phyloP scores from a whole-genome alignment of 1,284 basidiomycete species.

The Xerocomus nothofagi region DNA sequence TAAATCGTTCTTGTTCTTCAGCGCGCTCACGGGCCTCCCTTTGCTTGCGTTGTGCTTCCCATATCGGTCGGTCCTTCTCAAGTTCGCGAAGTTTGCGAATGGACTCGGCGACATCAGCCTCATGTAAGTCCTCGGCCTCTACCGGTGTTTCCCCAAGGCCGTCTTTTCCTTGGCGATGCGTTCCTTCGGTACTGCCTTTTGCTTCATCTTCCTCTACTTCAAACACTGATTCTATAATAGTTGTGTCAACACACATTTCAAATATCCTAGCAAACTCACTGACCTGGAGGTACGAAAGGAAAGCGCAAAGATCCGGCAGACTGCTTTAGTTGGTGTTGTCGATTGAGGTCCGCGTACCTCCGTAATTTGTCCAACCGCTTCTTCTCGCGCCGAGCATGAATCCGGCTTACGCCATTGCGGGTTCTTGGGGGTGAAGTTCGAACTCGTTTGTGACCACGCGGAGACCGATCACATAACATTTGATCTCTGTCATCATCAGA shows the following conservation, averaged over 20 bases:
- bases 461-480: conserved; percentile 26
- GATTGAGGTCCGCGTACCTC: conserved; percentile 37
- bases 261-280: not conserved
- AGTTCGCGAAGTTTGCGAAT: conserved; percentile 67
- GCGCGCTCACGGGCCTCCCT: conserved; percentile 46
- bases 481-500: conserved; percentile 20
- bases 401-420: conserved; percentile 41
- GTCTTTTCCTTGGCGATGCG: conserved; percentile 6
- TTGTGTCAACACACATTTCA: conserved; percentile 9
- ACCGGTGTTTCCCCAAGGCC: not conserved
- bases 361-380: conserved; percentile 40
- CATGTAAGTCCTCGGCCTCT: conserved; percentile 40
- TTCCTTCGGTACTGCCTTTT: conserved; percentile 1
- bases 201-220: conserved; percentile 40
- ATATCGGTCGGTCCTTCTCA: conserved; percentile 62
- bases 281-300: conserved; percentile 22
- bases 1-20: conserved; percentile 43
- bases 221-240: conserved; percentile 32
- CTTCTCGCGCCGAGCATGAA: conserved; percentile 41
- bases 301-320: conserved; percentile 1
- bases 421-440: conserved; percentile 46
- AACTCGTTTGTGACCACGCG: conserved; percentile 43
- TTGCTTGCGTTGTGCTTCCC: conserved; percentile 52
- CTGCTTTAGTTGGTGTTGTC: conserved; percentile 21
- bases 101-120: conserved; percentile 60